Evolutionary conservation across 345 rosid species (phyloP).

Genomic region (Gynandropsis gynandra): DNA sequence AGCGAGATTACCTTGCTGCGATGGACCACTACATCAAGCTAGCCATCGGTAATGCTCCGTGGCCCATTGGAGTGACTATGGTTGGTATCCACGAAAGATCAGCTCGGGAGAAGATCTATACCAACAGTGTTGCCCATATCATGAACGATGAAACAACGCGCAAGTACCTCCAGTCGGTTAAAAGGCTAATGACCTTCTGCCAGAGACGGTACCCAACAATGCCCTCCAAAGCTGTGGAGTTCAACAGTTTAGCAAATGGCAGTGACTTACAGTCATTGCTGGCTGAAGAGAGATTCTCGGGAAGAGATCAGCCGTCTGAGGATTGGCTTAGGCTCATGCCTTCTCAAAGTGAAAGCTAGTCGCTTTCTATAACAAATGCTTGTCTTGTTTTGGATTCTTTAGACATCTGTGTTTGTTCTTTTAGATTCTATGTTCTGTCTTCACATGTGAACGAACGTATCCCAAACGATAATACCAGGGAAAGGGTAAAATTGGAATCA

Average conservation of each 20-base stretch:
- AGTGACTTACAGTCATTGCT: slow-evolving; percentile 85
- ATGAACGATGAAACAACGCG: slow-evolving; percentile 99
- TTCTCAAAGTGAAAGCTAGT: slow-evolving; percentile 47
- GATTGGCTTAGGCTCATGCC: slow-evolving; percentile 71
- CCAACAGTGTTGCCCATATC: slow-evolving; percentile 95
- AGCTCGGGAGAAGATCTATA: slow-evolving; percentile 93
- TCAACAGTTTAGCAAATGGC: slow-evolving; percentile 95
- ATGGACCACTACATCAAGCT: slow-evolving; percentile 93
- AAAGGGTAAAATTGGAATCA: no score
- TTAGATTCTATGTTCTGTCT: no score
- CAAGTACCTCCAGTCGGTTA: slow-evolving; percentile 83
- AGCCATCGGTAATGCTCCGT: slow-evolving; percentile 95
- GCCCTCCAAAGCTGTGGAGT: slow-evolving; percentile 96
- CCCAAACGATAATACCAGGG: no score
- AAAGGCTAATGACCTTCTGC: slow-evolving; percentile 94
- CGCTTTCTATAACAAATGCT: no score
- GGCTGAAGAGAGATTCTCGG: slow-evolving; percentile 54
- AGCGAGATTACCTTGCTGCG: slow-evolving; percentile 92
- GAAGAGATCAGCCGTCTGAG: slow-evolving; percentile 38
- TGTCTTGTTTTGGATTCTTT: no score
- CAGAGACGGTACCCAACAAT: slow-evolving; percentile 84
- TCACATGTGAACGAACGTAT: no score
- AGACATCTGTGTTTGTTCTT: no score
- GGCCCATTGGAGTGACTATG: slow-evolving; percentile 99
- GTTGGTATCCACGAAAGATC: slow-evolving; percentile 99